Evolutionary conservation across 208 protist genomes (phyloP).

Genomic region (Crithidia bombi): DNA sequence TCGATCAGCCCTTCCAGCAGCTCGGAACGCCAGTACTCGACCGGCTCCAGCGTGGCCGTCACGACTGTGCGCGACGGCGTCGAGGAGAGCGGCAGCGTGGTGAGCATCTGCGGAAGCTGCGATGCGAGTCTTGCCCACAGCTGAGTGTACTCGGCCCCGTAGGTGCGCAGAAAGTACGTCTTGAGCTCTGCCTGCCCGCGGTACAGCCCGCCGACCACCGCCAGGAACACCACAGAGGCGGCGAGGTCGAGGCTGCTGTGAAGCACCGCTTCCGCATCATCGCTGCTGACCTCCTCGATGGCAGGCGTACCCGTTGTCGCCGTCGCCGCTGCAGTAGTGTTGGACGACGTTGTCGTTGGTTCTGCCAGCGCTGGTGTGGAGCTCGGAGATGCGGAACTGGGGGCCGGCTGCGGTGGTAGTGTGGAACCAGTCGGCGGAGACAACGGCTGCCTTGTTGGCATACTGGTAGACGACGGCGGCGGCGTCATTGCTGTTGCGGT

Average conservation of each 20-base stretch:
- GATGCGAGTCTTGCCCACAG: conserved; percentile 53
- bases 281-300: not conserved
- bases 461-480: not conserved
- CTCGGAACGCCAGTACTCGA: conserved; percentile 63
- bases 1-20: conserved; percentile 75
- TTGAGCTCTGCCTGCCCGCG: conserved; percentile 59
- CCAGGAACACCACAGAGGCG: conserved; percentile 44
- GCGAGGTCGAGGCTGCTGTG: conserved; percentile 19
- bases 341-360: too few relatives aligned
- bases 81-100: conserved; percentile 34
- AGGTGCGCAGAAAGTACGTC: conserved; percentile 31
- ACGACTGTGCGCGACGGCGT: conserved; percentile 30
- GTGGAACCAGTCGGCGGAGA: too few relatives aligned
- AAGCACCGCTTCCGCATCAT: not conserved
- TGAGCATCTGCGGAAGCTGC: conserved; percentile 39
- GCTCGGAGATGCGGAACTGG: not conserved
- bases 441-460: not conserved
- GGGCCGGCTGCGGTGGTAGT: not conserved
- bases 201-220: conserved; percentile 49
- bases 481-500: not conserved
- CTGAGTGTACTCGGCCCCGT: conserved; percentile 38
- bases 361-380: not conserved
- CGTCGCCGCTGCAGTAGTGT: not conserved
- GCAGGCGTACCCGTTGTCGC: not conserved
- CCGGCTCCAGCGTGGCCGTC: conserved; percentile 39